phyloP scores from a whole-genome alignment of 108 stramenopile species.

The Cyclotella kingstonii region DNA sequence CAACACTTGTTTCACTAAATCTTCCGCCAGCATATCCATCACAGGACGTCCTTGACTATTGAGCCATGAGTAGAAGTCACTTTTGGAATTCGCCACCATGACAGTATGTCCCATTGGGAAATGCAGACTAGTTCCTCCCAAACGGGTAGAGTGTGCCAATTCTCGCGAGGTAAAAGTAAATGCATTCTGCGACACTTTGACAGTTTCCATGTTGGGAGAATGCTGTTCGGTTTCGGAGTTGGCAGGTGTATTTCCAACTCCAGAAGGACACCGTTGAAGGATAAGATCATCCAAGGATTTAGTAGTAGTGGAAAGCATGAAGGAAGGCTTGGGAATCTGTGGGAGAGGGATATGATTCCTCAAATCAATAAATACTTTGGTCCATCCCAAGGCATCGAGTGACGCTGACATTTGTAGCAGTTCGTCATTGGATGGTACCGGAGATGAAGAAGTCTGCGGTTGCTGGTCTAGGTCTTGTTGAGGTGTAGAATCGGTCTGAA shows the following conservation, averaged over 20 bases:
- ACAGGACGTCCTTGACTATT: constrained; percentile 77
- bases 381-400: constrained; percentile 83
- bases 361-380: constrained; percentile 86
- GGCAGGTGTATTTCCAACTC: not conserved
- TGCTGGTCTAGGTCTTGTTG: not conserved
- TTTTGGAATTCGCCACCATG: constrained; percentile 81
- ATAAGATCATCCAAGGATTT: constrained; percentile 36
- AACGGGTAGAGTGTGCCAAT: constrained; percentile 51
- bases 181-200: too few relatives aligned
- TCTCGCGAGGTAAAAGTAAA: constrained; percentile 40
- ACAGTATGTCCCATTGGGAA: constrained; percentile 82
- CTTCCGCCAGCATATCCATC: constrained; percentile 72
- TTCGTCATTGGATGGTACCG: constrained; percentile 17
- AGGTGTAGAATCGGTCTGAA: constrained; percentile 19
- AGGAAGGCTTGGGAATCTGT: constrained; percentile 38
- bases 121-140: constrained; percentile 47
- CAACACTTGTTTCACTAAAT: constrained; percentile 38
- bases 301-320: constrained; percentile 15
- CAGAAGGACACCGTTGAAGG: constrained; percentile 8
- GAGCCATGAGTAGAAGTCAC: constrained; percentile 51
- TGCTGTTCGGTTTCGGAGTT: constrained; percentile 10
- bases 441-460: too few relatives aligned
- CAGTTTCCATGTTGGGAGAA: too few relatives aligned
- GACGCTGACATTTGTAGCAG: constrained; percentile 62
- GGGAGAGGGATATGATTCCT: constrained; percentile 59